Percentiles rank a stretch among this genome's conserved stretches.
phyloP scores from a whole-genome alignment of 805 yeast species.

The Ogataea zsoltii region DNA sequence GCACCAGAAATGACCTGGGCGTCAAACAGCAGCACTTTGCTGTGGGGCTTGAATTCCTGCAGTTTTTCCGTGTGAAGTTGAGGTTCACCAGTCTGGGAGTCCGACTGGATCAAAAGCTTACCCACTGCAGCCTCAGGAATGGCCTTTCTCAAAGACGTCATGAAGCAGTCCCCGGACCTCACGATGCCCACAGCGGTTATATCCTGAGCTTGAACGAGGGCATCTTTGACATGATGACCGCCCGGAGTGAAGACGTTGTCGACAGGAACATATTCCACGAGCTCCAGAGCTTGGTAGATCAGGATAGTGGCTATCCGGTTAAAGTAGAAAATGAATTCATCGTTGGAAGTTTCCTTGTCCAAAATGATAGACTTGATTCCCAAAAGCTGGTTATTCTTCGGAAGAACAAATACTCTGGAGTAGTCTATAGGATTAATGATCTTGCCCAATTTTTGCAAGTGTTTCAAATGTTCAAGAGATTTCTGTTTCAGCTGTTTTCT shows the following conservation, averaged over 20 bases:
- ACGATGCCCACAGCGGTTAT: constrained; percentile 77
- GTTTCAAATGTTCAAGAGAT: constrained; percentile 65
- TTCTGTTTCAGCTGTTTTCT: constrained; percentile 66
- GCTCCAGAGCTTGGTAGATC: constrained; percentile 67
- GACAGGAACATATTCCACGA: constrained; percentile 40
- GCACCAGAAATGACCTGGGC: constrained; percentile 92
- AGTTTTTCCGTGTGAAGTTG: constrained; percentile 80
- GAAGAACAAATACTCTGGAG: constrained; percentile 39
- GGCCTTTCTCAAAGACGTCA: constrained; percentile 72
- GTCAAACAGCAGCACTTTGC: constrained; percentile 70
- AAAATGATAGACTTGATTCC: constrained; percentile 74
- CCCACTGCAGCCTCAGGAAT: constrained; percentile 82
- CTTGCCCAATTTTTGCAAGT: constrained; percentile 58
- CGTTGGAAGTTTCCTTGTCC: constrained; percentile 53
- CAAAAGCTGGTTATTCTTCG: constrained; percentile 61
- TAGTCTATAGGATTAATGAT: constrained; percentile 34
- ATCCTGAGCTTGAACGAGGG: constrained; percentile 41
- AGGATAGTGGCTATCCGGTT: constrained; percentile 77
- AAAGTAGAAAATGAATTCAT: constrained; percentile 84
- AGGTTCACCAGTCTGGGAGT: constrained; percentile 90
- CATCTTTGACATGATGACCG: constrained; percentile 29
- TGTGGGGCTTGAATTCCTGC: constrained; percentile 43
- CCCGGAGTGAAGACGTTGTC: constrained; percentile 42
- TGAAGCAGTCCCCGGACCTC: constrained; percentile 91
- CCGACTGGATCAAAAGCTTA: constrained; percentile 83